Conservation (phyloP, 495 filamentous ascomycete genomes). For the Chaetomium fimeti region DNA sequence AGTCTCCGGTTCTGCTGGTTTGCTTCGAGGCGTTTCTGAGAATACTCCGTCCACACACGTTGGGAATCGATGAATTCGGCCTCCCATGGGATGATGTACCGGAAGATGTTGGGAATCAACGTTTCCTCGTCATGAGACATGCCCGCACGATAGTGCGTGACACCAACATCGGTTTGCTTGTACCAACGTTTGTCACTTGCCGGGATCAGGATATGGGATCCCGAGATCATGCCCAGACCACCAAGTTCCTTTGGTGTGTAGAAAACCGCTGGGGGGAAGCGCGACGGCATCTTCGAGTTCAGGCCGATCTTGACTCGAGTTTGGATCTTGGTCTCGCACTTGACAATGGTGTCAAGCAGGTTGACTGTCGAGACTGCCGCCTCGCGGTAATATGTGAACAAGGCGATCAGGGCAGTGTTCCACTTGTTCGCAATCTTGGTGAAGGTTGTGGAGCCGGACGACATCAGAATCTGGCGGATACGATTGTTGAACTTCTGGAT, state of each 20-base stretch:
- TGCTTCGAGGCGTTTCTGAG: conserved; percentile 94
- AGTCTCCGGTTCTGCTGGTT: conserved; percentile 96
- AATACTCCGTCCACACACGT: conserved; percentile 98
- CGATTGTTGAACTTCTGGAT: conserved; percentile 99
- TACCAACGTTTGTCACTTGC: conserved; percentile 98
- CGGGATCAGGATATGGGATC: conserved; percentile 96
- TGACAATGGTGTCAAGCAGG: conserved; percentile 95
- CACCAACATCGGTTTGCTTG: conserved; percentile 94
- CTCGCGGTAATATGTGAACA: conserved; percentile 99
- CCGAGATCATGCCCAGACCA: conserved; percentile 98
- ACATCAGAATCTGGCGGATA: conserved; percentile 98
- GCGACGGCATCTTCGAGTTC: conserved; percentile 99
- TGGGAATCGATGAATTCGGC: conserved; percentile 99
- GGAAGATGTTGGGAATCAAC: conserved; percentile 97
- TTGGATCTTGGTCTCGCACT: conserved; percentile 99
- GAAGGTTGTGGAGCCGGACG: conserved; percentile 96
- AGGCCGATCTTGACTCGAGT: conserved; percentile 98
- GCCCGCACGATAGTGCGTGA: conserved; percentile 95
- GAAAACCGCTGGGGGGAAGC: conserved; percentile 98
- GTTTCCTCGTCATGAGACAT: conserved; percentile 99
- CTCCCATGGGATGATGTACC: conserved; percentile 99
- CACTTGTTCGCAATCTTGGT: conserved; percentile 99
- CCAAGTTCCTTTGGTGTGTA: conserved; percentile 99
- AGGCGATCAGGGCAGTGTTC: conserved; percentile 97
- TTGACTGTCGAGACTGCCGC: conserved; percentile 97